Percentiles rank a stretch among this genome's conserved stretches.
These are phyloP conservation scores for Sporothrix pseudoabietina DNA, from an alignment of 2,329 filamentous ascomycete species.

Conservation along the genomic window DNA sequence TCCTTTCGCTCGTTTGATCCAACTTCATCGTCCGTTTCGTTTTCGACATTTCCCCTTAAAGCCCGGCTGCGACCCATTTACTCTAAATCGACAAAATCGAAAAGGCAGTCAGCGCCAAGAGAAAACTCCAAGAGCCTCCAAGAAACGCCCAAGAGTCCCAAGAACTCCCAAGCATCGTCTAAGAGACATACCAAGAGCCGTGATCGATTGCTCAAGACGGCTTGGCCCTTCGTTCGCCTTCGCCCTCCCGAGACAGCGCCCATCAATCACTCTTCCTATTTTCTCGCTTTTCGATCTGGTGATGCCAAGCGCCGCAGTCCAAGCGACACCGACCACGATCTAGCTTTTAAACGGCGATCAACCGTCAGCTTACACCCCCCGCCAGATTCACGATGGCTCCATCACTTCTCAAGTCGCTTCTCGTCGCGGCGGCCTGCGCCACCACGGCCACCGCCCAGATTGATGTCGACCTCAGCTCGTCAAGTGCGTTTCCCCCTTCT, in stretches of 20 bases:
- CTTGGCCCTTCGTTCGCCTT: background rate
- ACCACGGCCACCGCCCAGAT: conserved; percentile 31
- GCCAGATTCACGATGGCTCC: conserved; percentile 20
- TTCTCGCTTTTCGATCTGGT: background rate
- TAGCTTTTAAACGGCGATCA: background rate
- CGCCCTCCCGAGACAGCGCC: background rate
- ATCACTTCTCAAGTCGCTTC: conserved; percentile 25
- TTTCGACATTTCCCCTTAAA: background rate
- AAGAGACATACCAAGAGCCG: conserved; percentile 18
- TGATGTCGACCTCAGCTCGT: conserved; percentile 31
- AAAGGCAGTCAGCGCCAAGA: conserved; percentile 17
- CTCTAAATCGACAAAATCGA: background rate
- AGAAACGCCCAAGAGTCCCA: conserved; percentile 9
- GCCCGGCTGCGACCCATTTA: background rate
- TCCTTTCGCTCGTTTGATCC: conserved; percentile 23
- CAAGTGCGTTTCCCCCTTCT: conserved; percentile 25
- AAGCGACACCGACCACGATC: background rate
- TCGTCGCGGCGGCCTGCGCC: conserved; percentile 30
- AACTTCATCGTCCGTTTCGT: conserved; percentile 16
- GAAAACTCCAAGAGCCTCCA: background rate
- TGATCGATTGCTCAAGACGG: background rate
- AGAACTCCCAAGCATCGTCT: conserved; percentile 16
- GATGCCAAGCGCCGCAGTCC: conserved; percentile 17
- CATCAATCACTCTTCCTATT: background rate
- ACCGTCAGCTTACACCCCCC: background rate